Evolutionary conservation across 2,329 filamentous ascomycete genomes (phyloP).

Genomic region (Hypoxylon sp.): DNA sequence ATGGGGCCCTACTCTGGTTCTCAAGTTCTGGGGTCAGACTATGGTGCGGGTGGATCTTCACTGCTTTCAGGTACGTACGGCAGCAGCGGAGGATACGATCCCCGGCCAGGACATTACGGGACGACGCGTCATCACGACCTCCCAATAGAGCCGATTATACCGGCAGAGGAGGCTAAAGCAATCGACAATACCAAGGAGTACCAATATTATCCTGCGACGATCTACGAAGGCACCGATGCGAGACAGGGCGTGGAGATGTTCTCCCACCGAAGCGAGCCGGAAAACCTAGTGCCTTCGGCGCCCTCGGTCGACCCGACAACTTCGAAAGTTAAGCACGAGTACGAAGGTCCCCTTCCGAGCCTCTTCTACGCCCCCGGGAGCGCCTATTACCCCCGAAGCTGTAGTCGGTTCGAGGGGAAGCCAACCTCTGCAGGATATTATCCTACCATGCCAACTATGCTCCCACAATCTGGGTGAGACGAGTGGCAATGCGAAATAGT

Average conservation of each 20-base stretch:
- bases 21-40: slow-evolving; percentile 57
- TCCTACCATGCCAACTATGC: slow-evolving; percentile 62
- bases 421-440: slow-evolving; percentile 66
- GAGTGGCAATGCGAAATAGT: neutral
- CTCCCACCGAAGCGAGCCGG: slow-evolving; percentile 54
- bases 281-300: slow-evolving; percentile 49
- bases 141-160: slow-evolving; percentile 64
- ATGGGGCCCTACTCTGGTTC: slow-evolving; percentile 64
- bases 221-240: slow-evolving; percentile 64
- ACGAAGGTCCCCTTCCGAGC: slow-evolving; percentile 62
- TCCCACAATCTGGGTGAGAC: slow-evolving; percentile 63
- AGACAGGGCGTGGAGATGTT: slow-evolving; percentile 65
- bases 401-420: slow-evolving; percentile 68
- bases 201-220: slow-evolving; percentile 66
- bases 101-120: slow-evolving; percentile 59
- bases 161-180: slow-evolving; percentile 64
- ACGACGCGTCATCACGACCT: slow-evolving; percentile 63
- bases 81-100: slow-evolving; percentile 55
- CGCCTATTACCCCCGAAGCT: slow-evolving; percentile 57
- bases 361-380: slow-evolving; percentile 62
- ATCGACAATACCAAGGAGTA: slow-evolving; percentile 65
- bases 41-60: slow-evolving; percentile 54
- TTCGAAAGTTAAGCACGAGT: slow-evolving; percentile 65
- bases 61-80: slow-evolving; percentile 58
- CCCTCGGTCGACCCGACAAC: slow-evolving; percentile 50